These are phyloP conservation scores for Naganishia friedmannii DNA, from an alignment of 768 basidiomycete genomes.

Conservation along the genomic window DNA sequence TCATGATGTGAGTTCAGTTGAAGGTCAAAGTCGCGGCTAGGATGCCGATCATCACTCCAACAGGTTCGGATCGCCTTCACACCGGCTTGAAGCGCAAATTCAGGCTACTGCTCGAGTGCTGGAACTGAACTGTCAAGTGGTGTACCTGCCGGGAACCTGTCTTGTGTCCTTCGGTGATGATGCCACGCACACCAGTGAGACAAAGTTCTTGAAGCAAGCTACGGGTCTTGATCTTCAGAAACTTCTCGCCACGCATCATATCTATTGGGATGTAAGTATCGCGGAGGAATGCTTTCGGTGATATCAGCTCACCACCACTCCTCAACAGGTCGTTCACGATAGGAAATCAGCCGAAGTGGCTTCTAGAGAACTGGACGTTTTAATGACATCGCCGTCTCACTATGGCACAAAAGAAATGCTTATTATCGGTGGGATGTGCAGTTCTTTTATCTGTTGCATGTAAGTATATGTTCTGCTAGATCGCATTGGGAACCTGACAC, in stretches of 20 bases:
- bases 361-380: conserved; percentile 63
- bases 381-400: conserved; percentile 67
- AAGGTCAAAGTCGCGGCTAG: background rate
- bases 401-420: conserved; percentile 64
- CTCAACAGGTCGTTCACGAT: conserved; percentile 68
- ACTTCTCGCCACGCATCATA: conserved; percentile 64
- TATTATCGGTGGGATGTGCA: conserved; percentile 73
- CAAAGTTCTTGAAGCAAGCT: conserved; percentile 72
- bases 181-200: conserved; percentile 72
- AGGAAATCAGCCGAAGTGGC: conserved; percentile 71
- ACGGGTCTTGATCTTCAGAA: conserved; percentile 74
- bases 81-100: conserved; percentile 89
- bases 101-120: conserved; percentile 82
- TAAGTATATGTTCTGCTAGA: conserved; percentile 33
- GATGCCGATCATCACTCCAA: background rate
- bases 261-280: conserved; percentile 67
- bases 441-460: conserved; percentile 62
- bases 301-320: conserved; percentile 34
- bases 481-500: background rate
- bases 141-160: conserved; percentile 66
- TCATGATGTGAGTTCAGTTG: conserved; percentile 63
- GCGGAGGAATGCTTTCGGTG: background rate
- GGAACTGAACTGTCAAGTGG: conserved; percentile 86
- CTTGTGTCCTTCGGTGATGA: conserved; percentile 78
- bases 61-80: conserved; percentile 80